Evolutionary conservation across 331 rosid species (phyloP), one percentile per base, ranked within the genome.

Genomic region (Rhamnella rubrinervis): DNA sequence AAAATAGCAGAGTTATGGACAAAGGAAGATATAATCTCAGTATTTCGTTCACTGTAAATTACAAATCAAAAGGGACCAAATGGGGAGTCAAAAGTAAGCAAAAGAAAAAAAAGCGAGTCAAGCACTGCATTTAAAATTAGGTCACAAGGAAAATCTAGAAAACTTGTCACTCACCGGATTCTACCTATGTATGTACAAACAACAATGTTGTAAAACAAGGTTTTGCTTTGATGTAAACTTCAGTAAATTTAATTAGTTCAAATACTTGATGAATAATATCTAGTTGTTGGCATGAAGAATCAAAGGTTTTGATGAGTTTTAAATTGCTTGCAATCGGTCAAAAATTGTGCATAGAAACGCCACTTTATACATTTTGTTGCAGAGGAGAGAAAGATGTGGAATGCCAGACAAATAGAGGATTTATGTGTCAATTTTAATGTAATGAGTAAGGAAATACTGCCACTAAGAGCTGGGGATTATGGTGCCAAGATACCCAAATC

Each of bases 401-500:
- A 67, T 58, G 69, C 63, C 55, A 75, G 58, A 71, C 75, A 38
- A 64, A 1, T 66, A 49, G 63, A 40, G 63, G 76, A 60, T 37
- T 31, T 2, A 31, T 59, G 52, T 15, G 37, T 73, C 81, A 28
- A 61, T 26, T 18, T 61, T 31, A 31, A 31, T 31, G 35, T 37
- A 61, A 49, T 49, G n/a, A 37, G 25, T 75, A 46, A 57, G 58
- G 58, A 40, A 72, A 66, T 46, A 25, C 50, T 46, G 61, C 63
- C 73, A 58, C 65, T 59, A 49, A 35, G 78, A 66, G 84, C 85
- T 87, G 78, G 90, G 93, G 67, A 95, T 90, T 40, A 95, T 95
- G 87, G 97, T 95, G 73, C 99, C 99, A 15, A 95, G 82, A 56
- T 86, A 95, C 68, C 99, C 99, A 68, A 95, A 75, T 80, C 99